Conservation (phyloP, 2,329 filamentous ascomycete genomes). For the Ascochyta lentis region DNA sequence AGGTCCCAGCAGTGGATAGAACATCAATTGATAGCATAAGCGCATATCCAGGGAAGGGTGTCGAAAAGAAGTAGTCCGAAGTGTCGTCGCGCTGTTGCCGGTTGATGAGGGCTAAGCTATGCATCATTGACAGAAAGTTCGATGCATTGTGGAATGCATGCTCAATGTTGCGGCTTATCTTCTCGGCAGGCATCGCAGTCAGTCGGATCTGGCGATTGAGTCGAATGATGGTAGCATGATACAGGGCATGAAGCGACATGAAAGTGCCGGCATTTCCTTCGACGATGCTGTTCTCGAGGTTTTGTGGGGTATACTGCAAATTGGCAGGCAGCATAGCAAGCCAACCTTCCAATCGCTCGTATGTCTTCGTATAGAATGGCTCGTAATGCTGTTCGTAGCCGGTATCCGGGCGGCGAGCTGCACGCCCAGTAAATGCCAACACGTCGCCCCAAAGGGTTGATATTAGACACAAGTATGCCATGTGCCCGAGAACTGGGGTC, state of each 20-base stretch:
- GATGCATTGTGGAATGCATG: constrained; percentile 38
- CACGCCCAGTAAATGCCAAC: constrained; percentile 64
- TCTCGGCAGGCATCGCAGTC: constrained; percentile 34
- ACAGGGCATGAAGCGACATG: constrained; percentile 70
- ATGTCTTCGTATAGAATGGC: constrained; percentile 60
- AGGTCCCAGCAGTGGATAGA: constrained; percentile 64
- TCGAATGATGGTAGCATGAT: constrained; percentile 68
- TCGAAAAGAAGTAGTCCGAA: constrained; percentile 54
- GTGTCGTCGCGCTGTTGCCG: constrained; percentile 37
- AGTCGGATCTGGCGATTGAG: constrained; percentile 65
- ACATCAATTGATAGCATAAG: constrained; percentile 71
- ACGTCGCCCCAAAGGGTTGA: constrained; percentile 71
- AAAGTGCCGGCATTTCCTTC: constrained; percentile 64
- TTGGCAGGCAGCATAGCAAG: constrained; percentile 61
- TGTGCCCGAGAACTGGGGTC: constrained; percentile 53
- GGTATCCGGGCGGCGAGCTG: constrained; percentile 53
- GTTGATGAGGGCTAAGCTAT: constrained; percentile 35
- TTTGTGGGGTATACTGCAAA: constrained; percentile 62
- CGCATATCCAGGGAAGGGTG: constrained; percentile 67
- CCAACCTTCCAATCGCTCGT: constrained; percentile 65
- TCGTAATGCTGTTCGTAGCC: constrained; percentile 57
- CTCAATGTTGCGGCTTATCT: constrained; percentile 41
- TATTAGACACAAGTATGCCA: constrained; percentile 68
- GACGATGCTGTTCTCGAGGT: constrained; percentile 63
- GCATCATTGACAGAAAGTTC: constrained; percentile 44